Evolutionary conservation across 106 monocot species (phyloP), one percentile per base, ranked within the genome.

Genomic region (Amphibolis antarctica): DNA sequence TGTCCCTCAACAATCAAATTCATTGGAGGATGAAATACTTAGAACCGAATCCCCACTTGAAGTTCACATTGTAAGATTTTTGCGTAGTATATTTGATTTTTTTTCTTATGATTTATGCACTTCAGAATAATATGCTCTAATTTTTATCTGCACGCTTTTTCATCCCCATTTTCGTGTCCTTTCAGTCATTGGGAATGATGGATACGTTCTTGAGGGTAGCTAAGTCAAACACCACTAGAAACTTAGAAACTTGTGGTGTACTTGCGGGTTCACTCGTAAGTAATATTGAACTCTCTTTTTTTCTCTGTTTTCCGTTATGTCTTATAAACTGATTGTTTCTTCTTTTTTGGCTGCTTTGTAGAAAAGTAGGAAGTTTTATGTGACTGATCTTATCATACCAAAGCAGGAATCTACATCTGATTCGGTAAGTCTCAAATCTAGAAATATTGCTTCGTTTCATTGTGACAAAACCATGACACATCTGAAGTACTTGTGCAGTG

Each of bases 211-310:
- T 98, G 80, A 87, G 85, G 53, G 5, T 98, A 46, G 98, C 91
- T 2, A 87, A 91, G 64, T 84, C 87, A 71, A 98, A 91, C 60
- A 98, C 98, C 36, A 60, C 72, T 21, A 90, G 75, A 70, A 81
- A 81, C 59, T 69, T 98, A 28, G 90, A 98, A 81, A 98, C 98
- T 30, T 98, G 98, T 74, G 98, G 98, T 59, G 75, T 98, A 43
- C 87, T 98, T 72, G 98, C 98, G 27, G 98, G 98, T 75, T 88
- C 85, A 78, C 84, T 98, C 65, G 98, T 98, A 83, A 88, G 88
- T 71, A 22, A 10, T 30, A 46, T 23, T 53, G 28, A n/a, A 19
- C 43, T 1, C 18, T 9, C 24, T 3, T 20, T 5, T 26, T 17
- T 45, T 52, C 43, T 20, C 24, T 56, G 63, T 44, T 48, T 13